phyloP scores from a whole-genome alignment of 192 early-diverging fungal species.

The Mortierella antarctica region DNA sequence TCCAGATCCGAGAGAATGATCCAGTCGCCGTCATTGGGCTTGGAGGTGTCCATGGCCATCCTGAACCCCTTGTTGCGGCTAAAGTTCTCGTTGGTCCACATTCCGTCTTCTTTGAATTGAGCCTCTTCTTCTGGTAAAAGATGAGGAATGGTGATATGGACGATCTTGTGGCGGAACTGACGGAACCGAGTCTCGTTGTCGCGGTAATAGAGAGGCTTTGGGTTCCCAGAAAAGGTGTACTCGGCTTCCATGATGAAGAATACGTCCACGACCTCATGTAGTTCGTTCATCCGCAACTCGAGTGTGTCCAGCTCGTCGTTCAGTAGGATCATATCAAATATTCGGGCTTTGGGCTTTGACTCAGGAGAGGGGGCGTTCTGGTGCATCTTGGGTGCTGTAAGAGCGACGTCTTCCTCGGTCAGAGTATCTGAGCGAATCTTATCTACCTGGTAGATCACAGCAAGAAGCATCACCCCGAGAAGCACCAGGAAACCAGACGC shows the following conservation, averaged over 20 bases:
- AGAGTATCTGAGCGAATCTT: too few relatives aligned
- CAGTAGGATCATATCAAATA: constrained; percentile 2
- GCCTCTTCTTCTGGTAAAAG: background rate
- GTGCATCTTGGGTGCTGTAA: too few relatives aligned
- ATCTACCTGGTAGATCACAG: too few relatives aligned
- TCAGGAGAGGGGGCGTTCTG: too few relatives aligned
- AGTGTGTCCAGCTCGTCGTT: constrained; percentile 6
- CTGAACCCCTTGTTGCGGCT: constrained; percentile 1
- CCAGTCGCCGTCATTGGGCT: constrained; percentile 1
- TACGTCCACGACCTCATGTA: background rate
- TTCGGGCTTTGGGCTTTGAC: background rate
- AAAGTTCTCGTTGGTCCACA: background rate
- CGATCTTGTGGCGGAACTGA: background rate
- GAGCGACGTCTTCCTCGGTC: too few relatives aligned
- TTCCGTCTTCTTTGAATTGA: background rate
- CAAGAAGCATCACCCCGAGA: too few relatives aligned
- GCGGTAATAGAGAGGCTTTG: background rate
- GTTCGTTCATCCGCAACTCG: background rate
- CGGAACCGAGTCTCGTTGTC: constrained; percentile 3
- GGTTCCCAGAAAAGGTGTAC: background rate
- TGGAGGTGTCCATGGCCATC: background rate
- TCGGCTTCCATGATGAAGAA: background rate
- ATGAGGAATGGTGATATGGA: background rate
- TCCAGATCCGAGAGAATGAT: constrained; percentile 1
- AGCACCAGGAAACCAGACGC: too few relatives aligned